These are phyloP conservation scores for Climacium dendroides DNA, from an alignment of 225 moss, liverwort and hornwort genomes.

Conservation along the genomic window DNA sequence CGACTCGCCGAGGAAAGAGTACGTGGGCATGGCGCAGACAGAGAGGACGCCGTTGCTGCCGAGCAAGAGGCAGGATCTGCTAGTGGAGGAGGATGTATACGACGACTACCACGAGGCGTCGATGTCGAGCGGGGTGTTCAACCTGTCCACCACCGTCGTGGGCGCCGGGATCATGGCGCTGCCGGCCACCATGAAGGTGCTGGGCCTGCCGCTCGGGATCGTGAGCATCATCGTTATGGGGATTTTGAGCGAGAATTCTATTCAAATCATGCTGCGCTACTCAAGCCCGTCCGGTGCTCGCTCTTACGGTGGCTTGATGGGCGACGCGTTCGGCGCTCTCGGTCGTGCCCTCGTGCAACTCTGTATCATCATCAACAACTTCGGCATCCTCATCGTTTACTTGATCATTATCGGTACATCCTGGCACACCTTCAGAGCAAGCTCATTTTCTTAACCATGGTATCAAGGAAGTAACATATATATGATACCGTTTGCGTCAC, in stretches of 20 bases:
- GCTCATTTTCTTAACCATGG: neutral
- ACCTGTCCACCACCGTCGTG: slow-evolving; percentile 86
- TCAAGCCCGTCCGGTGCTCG: slow-evolving; percentile 50
- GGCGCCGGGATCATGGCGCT: slow-evolving; percentile 87
- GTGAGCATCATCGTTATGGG: slow-evolving; percentile 49
- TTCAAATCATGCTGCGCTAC: slow-evolving; percentile 62
- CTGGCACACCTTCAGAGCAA: neutral
- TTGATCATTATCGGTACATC: slow-evolving; percentile 72
- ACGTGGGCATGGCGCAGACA: neutral
- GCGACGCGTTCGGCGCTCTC: slow-evolving; percentile 35
- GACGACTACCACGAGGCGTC: slow-evolving; percentile 77
- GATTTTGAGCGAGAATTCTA: slow-evolving; percentile 58
- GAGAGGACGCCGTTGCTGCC: slow-evolving; percentile 56
- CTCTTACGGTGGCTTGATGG: slow-evolving; percentile 86
- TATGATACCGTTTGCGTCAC: neutral
- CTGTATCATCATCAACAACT: slow-evolving; percentile 70
- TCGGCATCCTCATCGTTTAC: slow-evolving; percentile 83
- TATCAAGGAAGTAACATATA: neutral
- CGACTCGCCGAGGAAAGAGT: neutral
- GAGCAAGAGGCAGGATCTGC: slow-evolving; percentile 46
- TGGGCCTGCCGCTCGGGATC: slow-evolving; percentile 74
- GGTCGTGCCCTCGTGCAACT: slow-evolving; percentile 59
- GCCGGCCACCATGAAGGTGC: slow-evolving; percentile 85
- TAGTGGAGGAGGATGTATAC: slow-evolving; percentile 31
- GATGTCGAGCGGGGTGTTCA: slow-evolving; percentile 61